phyloP scores from a whole-genome alignment of 345 rosid species.

The Lepidium sativum region DNA sequence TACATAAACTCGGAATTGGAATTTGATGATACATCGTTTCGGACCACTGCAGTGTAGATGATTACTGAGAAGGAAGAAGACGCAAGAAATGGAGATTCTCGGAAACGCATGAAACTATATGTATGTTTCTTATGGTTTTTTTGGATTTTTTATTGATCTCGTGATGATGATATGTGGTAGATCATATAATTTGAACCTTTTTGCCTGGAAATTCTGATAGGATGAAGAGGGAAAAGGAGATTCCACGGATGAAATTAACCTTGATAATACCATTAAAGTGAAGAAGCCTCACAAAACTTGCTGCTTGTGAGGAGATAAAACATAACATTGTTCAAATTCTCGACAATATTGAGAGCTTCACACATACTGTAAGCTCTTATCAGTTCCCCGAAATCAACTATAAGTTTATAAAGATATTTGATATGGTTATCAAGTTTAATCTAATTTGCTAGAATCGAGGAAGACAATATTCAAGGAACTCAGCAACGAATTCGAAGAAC shows the following conservation, averaged over 20 bases:
- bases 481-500: slow-evolving; percentile 68
- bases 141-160: slow-evolving; percentile 1
- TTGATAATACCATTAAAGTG: slow-evolving; percentile 33
- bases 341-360: slow-evolving; percentile 73
- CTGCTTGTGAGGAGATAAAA: slow-evolving; percentile 79
- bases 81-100: slow-evolving; percentile 26
- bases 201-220: slow-evolving; percentile 19
- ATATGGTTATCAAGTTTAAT: not conserved
- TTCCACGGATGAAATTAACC: slow-evolving; percentile 20
- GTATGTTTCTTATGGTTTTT: slow-evolving; percentile 28
- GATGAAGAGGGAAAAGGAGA: slow-evolving; percentile 41
- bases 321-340: slow-evolving; percentile 45
- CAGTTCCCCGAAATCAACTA: not conserved
- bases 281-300: slow-evolving; percentile 37
- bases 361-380: slow-evolving; percentile 46
- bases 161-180: slow-evolving; percentile 7
- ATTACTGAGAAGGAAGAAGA: slow-evolving; percentile 36
- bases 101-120: slow-evolving; percentile 56
- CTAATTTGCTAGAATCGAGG: slow-evolving; percentile 62
- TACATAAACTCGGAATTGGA: not conserved
- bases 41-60: not conserved
- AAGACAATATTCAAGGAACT: slow-evolving; percentile 73
- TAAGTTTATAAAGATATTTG: not conserved
- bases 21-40: not conserved
- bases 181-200: not conserved